These are phyloP conservation scores for Eragrostis nindensis DNA, from an alignment of 176 grass and related monocot species.

Conservation along the genomic window DNA sequence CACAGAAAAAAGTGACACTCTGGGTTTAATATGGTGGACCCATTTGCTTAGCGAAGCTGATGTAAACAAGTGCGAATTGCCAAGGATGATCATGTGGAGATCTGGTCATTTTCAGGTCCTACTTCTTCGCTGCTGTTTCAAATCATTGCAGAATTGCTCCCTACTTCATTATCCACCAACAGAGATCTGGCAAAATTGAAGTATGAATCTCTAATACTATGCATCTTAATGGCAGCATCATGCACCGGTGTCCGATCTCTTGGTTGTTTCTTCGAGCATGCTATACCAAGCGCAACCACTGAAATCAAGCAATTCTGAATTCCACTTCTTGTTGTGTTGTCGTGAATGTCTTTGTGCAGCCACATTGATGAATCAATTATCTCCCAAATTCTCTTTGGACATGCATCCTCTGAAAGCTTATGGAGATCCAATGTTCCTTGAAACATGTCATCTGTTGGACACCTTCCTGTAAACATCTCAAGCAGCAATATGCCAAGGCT, in stretches of 20 bases:
- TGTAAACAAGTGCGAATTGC: too few species aligned
- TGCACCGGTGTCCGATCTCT: neutral
- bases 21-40: too few species aligned
- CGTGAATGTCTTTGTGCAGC: neutral
- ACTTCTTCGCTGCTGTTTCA: too few species aligned
- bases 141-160: too few species aligned
- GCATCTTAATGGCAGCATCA: conserved; percentile 3
- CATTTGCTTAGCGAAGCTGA: too few species aligned
- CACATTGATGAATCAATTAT: conserved; percentile 28
- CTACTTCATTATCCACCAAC: too few species aligned
- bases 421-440: conserved; percentile 1
- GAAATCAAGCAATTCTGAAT: conserved; percentile 10
- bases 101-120: too few species aligned
- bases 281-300: conserved; percentile 10
- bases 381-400: conserved; percentile 12
- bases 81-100: too few species aligned
- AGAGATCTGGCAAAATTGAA: neutral
- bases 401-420: neutral
- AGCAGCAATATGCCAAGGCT: conserved; percentile 45
- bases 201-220: conserved; percentile 26
- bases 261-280: conserved; percentile 32
- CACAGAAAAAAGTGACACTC: too few species aligned
- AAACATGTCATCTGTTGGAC: conserved; percentile 12
- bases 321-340: neutral
- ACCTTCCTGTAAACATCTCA: conserved; percentile 36